These are phyloP conservation scores for Cordyceps fumosorosea DNA, from an alignment of 2,329 filamentous ascomycete species.

Conservation along the genomic window DNA sequence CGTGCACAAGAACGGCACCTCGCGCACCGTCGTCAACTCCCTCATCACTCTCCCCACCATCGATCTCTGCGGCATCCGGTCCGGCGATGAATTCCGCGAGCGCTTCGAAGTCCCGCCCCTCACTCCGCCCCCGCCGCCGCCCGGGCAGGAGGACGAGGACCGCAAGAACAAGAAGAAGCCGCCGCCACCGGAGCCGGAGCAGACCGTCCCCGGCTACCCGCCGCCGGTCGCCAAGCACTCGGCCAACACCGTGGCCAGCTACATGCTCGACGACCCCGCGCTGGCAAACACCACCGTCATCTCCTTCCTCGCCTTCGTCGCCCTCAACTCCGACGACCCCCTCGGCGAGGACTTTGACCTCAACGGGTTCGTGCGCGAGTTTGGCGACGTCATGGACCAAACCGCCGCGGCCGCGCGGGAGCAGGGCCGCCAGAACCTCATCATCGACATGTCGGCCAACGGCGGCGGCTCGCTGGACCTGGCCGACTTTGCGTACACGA, in stretches of 20 bases:
- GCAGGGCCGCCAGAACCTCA: slow-evolving; percentile 47
- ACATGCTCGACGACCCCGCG: slow-evolving; percentile 21
- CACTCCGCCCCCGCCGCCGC: neutral
- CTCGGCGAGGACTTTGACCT: slow-evolving; percentile 15
- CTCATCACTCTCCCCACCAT: neutral
- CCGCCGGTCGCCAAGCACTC: slow-evolving; percentile 20
- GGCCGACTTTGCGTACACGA: slow-evolving; percentile 3
- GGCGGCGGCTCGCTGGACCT: slow-evolving; percentile 39
- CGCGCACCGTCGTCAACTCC: neutral
- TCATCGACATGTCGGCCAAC: slow-evolving; percentile 56
- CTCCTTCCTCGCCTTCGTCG: slow-evolving; percentile 18
- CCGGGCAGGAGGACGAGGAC: neutral
- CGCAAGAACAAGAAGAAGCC: neutral
- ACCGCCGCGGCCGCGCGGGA: slow-evolving; percentile 27
- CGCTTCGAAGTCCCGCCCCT: neutral
- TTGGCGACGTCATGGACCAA: slow-evolving; percentile 30
- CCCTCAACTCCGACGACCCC: neutral
- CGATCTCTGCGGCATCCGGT: slow-evolving; percentile 1
- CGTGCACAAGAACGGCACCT: slow-evolving; percentile 6
- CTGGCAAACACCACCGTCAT: slow-evolving; percentile 21
- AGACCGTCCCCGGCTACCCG: slow-evolving; percentile 20
- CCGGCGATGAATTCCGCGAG: neutral
- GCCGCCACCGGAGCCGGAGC: neutral
- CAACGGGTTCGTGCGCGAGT: slow-evolving; percentile 22
- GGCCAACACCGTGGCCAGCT: slow-evolving; percentile 20